Evolutionary conservation across 768 basidiomycete genomes (phyloP).

Genomic region (Fibroporia radiculosa): DNA sequence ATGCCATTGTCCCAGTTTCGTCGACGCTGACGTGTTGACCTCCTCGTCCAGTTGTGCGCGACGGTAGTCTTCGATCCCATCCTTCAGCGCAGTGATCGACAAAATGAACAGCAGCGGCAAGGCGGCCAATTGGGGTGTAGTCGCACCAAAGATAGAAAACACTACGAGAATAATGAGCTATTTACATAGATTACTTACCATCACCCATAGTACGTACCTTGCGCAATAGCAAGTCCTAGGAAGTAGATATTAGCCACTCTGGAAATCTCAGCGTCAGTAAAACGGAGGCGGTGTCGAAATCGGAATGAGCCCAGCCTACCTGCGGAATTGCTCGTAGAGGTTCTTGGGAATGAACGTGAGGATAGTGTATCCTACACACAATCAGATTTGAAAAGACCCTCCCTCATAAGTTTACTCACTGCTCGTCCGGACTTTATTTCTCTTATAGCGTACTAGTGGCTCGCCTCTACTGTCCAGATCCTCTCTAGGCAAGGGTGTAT

Average conservation of each 20-base stretch:
- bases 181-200: neutral
- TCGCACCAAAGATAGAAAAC: constrained; percentile 87
- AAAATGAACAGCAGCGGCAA: constrained; percentile 86
- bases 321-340: constrained; percentile 88
- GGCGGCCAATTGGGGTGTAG: constrained; percentile 72
- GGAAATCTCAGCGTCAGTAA: neutral
- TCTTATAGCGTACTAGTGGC: constrained; percentile 66
- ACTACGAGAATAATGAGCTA: constrained; percentile 35
- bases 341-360: constrained; percentile 92
- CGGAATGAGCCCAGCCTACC: constrained; percentile 34
- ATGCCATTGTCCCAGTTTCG: constrained; percentile 80
- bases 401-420: constrained; percentile 43
- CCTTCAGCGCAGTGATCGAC: constrained; percentile 86
- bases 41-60: constrained; percentile 81
- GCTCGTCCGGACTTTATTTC: constrained; percentile 92
- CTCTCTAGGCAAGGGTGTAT: constrained; percentile 52
- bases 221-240: constrained; percentile 70
- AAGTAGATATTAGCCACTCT: constrained; percentile 94
- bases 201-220: constrained; percentile 47
- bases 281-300: neutral
- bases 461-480: constrained; percentile 71
- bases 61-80: constrained; percentile 94
- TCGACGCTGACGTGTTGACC: constrained; percentile 91
- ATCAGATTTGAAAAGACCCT: constrained; percentile 1
- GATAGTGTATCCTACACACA: constrained; percentile 70